Conservation (phyloP, 192 early-diverging fungal species). For the Backusella psychrophila region DNA sequence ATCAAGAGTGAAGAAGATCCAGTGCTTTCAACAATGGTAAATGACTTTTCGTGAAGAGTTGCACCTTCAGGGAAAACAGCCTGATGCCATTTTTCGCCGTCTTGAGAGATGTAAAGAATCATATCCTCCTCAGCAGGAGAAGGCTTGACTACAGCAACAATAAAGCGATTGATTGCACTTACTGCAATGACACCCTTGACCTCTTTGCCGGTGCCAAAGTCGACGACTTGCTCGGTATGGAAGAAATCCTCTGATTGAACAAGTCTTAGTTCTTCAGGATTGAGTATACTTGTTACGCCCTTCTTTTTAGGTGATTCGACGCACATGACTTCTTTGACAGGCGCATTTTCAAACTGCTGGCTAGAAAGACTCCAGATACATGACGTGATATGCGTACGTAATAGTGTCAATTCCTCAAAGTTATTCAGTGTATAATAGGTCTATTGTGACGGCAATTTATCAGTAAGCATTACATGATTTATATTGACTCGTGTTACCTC, state of each 20-base stretch:
- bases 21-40: slow-evolving; percentile 85
- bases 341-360: slow-evolving; percentile 55
- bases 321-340: slow-evolving; percentile 74
- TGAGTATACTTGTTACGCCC: slow-evolving; percentile 17
- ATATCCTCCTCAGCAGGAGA: slow-evolving; percentile 21
- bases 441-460: slow-evolving; percentile 10
- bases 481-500: slow-evolving; percentile 39
- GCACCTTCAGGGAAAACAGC: slow-evolving; percentile 52
- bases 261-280: slow-evolving; percentile 45
- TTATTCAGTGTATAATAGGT: slow-evolving; percentile 66
- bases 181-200: slow-evolving; percentile 71
- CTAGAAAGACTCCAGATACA: slow-evolving; percentile 76
- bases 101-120: slow-evolving; percentile 30
- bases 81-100: slow-evolving; percentile 38
- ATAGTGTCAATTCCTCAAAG: slow-evolving; percentile 55
- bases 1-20: slow-evolving; percentile 66
- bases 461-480: neutral
- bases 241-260: slow-evolving; percentile 80
- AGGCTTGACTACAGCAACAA: slow-evolving; percentile 68
- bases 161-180: slow-evolving; percentile 64
- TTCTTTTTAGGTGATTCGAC: slow-evolving; percentile 42
- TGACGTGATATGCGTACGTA: slow-evolving; percentile 57
- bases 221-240: slow-evolving; percentile 45
- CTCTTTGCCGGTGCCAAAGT: slow-evolving; percentile 55
- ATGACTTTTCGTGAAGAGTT: slow-evolving; percentile 59